These are phyloP conservation scores for Pterulicium gracile DNA, from an alignment of 1,284 basidiomycete species.

Conservation along the genomic window DNA sequence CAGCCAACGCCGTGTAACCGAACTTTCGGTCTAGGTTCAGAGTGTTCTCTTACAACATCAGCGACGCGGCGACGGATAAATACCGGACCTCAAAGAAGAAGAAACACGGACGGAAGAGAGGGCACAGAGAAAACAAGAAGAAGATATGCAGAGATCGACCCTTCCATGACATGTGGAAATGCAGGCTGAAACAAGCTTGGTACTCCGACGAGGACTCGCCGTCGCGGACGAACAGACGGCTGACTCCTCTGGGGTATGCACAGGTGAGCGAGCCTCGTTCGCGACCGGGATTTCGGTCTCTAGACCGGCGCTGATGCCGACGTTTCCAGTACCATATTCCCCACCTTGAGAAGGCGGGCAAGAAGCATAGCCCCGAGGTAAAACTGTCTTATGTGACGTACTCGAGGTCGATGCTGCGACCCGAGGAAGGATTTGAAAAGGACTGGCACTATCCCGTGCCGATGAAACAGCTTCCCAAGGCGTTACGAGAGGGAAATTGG, in stretches of 20 bases:
- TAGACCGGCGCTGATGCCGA: conserved; percentile 6
- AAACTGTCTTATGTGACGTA: conserved; percentile 77
- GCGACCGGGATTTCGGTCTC: conserved; percentile 7
- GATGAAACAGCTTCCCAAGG: conserved; percentile 48
- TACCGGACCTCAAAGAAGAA: conserved; percentile 16
- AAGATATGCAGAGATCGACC: conserved; percentile 38
- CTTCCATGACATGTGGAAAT: conserved; percentile 47
- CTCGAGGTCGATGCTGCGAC: conserved; percentile 27
- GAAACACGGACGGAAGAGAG: conserved; percentile 17
- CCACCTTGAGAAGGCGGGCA: conserved; percentile 44
- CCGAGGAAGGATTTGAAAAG: conserved; percentile 17
- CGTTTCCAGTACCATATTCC: conserved; percentile 67
- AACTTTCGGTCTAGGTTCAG: conserved; percentile 48
- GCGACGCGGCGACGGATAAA: conserved; percentile 24
- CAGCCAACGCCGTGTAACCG: too few relatives aligned
- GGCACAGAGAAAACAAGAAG: conserved; percentile 30
- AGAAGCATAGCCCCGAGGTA: conserved; percentile 48
- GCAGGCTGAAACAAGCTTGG: conserved; percentile 46
- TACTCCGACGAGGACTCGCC: conserved; percentile 58
- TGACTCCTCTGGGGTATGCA: conserved; percentile 72
- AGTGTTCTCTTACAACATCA: conserved; percentile 74
- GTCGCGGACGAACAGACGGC: conserved; percentile 56
- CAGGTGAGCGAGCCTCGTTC: conserved; percentile 54
- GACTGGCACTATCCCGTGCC: conserved; percentile 48
- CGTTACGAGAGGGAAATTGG: conserved; percentile 31